Evolutionary conservation across 306 rosid genomes (phyloP).

Genomic region (Casuarina glauca): DNA sequence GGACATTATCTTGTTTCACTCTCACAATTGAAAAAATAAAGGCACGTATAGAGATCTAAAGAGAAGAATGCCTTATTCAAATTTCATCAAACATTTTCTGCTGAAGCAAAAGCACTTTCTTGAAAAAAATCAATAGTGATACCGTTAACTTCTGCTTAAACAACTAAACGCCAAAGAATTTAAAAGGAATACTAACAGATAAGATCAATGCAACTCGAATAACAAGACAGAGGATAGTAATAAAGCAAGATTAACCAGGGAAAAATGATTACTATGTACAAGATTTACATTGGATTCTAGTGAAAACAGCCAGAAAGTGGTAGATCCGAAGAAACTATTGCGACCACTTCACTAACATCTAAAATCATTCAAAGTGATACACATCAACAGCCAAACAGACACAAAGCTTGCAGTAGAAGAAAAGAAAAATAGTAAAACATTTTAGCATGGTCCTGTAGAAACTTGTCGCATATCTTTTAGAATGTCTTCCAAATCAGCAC

Average conservation of each 20-base stretch:
- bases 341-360: background rate
- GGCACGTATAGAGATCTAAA: no score
- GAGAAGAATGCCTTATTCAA: background rate
- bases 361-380: background rate
- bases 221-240: background rate
- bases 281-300: background rate
- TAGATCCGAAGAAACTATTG: background rate
- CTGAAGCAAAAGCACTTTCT: background rate
- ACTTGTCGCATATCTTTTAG: background rate
- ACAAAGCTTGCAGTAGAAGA: background rate
- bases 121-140: background rate
- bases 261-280: background rate
- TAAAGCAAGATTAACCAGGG: background rate
- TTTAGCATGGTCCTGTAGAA: background rate
- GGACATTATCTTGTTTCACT: no score
- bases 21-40: no score
- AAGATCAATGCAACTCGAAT: background rate
- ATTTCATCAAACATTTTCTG: background rate
- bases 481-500: background rate
- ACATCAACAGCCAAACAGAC: background rate
- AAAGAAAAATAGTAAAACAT: background rate
- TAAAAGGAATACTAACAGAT: background rate
- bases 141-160: background rate
- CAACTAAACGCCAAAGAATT: background rate
- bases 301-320: background rate